Base-by-base conservation (phyloP, 2,329 filamentous ascomycete genomes). In the Helotiales sp. region DNA sequence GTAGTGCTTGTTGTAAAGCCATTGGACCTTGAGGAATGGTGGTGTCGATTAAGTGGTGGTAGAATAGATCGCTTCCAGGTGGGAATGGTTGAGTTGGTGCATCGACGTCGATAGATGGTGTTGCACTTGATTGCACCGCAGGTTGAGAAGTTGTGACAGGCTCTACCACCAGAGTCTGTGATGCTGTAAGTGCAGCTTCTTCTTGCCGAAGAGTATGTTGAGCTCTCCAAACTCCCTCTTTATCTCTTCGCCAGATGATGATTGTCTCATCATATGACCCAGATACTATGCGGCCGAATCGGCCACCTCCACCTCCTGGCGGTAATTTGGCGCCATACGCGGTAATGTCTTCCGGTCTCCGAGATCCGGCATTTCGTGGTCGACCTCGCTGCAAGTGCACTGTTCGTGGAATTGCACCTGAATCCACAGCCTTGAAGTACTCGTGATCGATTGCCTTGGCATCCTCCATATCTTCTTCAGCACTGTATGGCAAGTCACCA, bases 231-330 rank as follows among this genome's bases (percentile, higher is more conserved):
- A 91, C 87, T 2, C 94, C 94, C 71, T 96, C 89, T 71, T 89
- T 87, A 71, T 96, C 91, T 69, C 93, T 90, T 72, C 92, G 91
- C 96, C 96, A 99, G 65, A 99, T 92, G 71, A 97, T 94, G 73
- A 99, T 93, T 11, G 89, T 94, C 80, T 97, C 93, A 73, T 99
- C 96, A 73, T 99, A 99, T 0, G 93, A 97, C 2, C 96, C 96
- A 6, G 94, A 97, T 3, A 99, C 93, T 67, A 99, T 99, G n/a
- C 94, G 90, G 10, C 91, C 93, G 82, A 95, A 97, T 72, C 86
- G 89, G 75, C 93, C 93, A 28, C 95, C 93, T 45, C 95, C 95
- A 26, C 95, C 94, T 13, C 95, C 95, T 0, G 95, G 94, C 1
- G 95, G 95, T 2, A 98, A 84, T 76, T 92, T 96, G 17, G 94